These are phyloP conservation scores for Lachnellula willkommii DNA, from an alignment of 2,329 filamentous ascomycete genomes.

Conservation along the genomic window DNA sequence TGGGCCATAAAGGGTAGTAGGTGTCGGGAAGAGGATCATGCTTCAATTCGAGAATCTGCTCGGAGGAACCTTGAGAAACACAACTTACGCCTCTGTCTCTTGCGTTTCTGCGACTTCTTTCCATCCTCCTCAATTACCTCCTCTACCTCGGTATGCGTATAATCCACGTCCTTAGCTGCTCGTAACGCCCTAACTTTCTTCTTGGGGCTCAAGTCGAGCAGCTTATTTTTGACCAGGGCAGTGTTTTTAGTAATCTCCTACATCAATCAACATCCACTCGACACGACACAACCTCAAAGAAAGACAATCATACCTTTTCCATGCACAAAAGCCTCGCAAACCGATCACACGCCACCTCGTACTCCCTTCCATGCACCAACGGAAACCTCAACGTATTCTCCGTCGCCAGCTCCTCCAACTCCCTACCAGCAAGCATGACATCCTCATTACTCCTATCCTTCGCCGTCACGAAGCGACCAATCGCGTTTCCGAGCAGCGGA, in stretches of 20 bases:
- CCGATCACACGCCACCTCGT: background rate
- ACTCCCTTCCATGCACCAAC: background rate
- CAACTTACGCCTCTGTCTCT: too few species aligned
- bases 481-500: background rate
- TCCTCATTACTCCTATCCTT: background rate
- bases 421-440: background rate
- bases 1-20: too few species aligned
- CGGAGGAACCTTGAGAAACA: too few species aligned
- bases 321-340: background rate
- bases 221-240: too few species aligned
- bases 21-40: too few species aligned
- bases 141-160: too few species aligned
- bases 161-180: too few species aligned
- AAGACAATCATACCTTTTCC: background rate
- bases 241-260: background rate
- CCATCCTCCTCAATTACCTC: too few species aligned
- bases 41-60: too few species aligned
- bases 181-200: too few species aligned
- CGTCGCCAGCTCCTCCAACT: constrained; percentile 4
- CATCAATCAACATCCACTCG: background rate
- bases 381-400: background rate
- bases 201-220: too few species aligned
- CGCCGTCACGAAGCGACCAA: background rate
- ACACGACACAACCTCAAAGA: background rate
- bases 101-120: too few species aligned